A percentile compares a stretch with the other conserved stretches of the same genome.
phyloP scores from a whole-genome alignment of 2,329 filamentous ascomycete species.

The Hypocrella siamensis region DNA sequence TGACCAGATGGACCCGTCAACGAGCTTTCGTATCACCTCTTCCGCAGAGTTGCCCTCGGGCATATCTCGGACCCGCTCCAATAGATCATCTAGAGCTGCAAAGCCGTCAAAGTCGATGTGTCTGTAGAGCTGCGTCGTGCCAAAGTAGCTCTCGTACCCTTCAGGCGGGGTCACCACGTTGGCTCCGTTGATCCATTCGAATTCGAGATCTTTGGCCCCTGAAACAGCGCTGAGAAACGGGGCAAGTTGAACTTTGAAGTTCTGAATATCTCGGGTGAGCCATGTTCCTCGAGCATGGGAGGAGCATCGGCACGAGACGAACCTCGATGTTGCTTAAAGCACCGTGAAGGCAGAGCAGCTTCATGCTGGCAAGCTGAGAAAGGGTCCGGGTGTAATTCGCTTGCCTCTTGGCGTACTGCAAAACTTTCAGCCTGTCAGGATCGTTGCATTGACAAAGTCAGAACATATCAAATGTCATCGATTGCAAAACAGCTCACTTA shows the following conservation, averaged over 20 bases:
- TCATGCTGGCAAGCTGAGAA: not conserved
- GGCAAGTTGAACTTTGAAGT: slow-evolving; percentile 1
- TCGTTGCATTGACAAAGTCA: not conserved
- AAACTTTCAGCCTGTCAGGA: not conserved
- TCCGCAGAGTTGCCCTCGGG: slow-evolving; percentile 1
- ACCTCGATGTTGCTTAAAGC: slow-evolving; percentile 2
- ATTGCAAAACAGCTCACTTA: too few species aligned
- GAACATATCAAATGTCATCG: too few species aligned
- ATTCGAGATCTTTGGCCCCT: not conserved
- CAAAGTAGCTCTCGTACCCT: slow-evolving; percentile 3
- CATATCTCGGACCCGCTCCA: not conserved
- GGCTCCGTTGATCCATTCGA: slow-evolving; percentile 3
- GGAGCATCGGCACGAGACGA: not conserved
- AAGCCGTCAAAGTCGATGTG: slow-evolving; percentile 2
- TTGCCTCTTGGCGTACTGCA: not conserved
- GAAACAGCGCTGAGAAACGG: slow-evolving; percentile 1
- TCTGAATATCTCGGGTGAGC: not conserved
- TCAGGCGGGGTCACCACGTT: not conserved
- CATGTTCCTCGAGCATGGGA: not conserved
- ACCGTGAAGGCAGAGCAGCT: slow-evolving; percentile 4
- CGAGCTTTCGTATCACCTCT: not conserved
- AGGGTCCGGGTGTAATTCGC: not conserved
- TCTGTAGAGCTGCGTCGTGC: slow-evolving; percentile 1
- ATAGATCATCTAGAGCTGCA: not conserved
- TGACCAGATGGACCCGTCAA: not conserved